phyloP scores from a whole-genome alignment of 2,329 filamentous ascomycete species.

The Talaromyces sp. region DNA sequence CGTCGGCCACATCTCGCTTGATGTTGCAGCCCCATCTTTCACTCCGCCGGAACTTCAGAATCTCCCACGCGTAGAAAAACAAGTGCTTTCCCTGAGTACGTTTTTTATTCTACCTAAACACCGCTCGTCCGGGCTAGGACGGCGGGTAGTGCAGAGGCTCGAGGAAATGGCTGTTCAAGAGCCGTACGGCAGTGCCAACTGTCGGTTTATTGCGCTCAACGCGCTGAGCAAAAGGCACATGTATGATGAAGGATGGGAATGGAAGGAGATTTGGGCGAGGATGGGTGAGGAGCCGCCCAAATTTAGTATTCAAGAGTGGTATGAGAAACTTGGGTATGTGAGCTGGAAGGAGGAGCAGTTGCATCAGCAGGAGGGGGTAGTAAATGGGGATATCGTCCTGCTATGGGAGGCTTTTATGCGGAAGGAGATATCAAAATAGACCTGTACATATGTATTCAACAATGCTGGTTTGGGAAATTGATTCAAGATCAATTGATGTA shows the following conservation, averaged over 20 bases:
- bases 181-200: conserved; percentile 16
- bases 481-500: too few relatives aligned
- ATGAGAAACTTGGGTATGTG: conserved; percentile 22
- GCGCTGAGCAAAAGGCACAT: conserved; percentile 20
- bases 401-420: conserved; percentile 21
- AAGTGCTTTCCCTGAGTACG: conserved; percentile 15
- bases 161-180: conserved; percentile 14
- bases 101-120: conserved; percentile 23
- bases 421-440: conserved; percentile 13
- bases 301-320: conserved; percentile 21
- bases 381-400: conserved; percentile 10
- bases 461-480: too few relatives aligned
- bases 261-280: conserved; percentile 12
- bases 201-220: conserved; percentile 14
- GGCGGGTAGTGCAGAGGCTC: conserved; percentile 15
- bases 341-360: conserved; percentile 21
- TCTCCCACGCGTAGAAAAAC: neutral
- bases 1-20: conserved; percentile 25
- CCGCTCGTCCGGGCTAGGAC: conserved; percentile 15
- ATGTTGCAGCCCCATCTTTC: conserved; percentile 4
- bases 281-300: conserved; percentile 7
- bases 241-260: conserved; percentile 15
- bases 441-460: neutral
- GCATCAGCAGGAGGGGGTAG: conserved; percentile 11
- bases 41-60: neutral